A percentile compares a stretch with the other conserved stretches of the same genome.
phyloP scores from a whole-genome alignment of 2,329 filamentous ascomycete species.

The Penicillium sp. region DNA sequence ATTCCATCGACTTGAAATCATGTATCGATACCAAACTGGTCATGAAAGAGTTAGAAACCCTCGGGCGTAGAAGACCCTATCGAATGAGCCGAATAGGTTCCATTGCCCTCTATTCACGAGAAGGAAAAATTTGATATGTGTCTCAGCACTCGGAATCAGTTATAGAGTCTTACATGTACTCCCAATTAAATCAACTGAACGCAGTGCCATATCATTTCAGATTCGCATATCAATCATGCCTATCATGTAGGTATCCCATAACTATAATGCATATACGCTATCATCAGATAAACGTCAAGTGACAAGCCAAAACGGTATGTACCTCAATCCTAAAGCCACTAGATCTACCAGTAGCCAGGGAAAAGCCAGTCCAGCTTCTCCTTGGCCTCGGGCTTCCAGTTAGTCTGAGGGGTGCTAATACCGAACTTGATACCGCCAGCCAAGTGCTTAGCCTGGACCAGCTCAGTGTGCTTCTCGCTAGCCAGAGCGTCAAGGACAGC shows the following conservation, averaged over 20 bases:
- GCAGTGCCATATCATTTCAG: background rate
- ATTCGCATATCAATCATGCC: background rate
- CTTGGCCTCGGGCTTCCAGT: conserved; percentile 69
- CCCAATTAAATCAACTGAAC: background rate
- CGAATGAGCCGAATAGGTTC: too few relatives aligned
- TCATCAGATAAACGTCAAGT: background rate
- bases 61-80: too few relatives aligned
- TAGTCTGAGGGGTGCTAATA: conserved; percentile 78
- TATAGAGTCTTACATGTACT: too few relatives aligned
- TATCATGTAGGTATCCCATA: background rate
- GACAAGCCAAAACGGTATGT: background rate
- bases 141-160: too few relatives aligned
- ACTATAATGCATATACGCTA: conserved; percentile 6
- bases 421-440: conserved; percentile 74
- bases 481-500: conserved; percentile 84
- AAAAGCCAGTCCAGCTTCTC: conserved; percentile 84
- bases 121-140: too few relatives aligned
- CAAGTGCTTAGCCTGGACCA: conserved; percentile 78
- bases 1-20: too few relatives aligned
- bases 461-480: conserved; percentile 70
- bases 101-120: too few relatives aligned
- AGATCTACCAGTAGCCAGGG: conserved; percentile 65
- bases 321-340: background rate
- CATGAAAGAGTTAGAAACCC: too few relatives aligned
- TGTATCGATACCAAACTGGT: too few relatives aligned